Base-by-base conservation (phyloP, 768 basidiomycete species). In the Coprinellus micaceus region DNA sequence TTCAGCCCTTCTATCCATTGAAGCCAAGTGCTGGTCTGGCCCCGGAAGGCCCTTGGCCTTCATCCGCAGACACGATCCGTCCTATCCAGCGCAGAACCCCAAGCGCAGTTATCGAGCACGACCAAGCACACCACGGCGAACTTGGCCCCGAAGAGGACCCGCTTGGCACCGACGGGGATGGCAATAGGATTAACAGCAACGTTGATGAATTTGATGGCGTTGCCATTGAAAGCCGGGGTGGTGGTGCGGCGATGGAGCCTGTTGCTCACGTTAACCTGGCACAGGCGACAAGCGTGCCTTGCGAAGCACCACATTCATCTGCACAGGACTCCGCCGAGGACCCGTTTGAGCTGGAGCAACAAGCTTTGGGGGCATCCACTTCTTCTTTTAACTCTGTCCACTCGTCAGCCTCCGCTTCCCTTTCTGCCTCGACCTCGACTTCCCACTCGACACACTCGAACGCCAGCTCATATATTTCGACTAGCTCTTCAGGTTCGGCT, bases 1-100 rank as follows among this genome's bases (percentile, higher is more conserved):
- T 33, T 33, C 33, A 13, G 33, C 33, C 33, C 7, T 17, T 19
- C n/a, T 43, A 43, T 43, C 40, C 15, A 7, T 43, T 43, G 40
- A 43, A 15, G 40, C 7, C 40, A 43, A 43, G 40, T 7, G 40
- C 40, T 15, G 7, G 40, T 6, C 13, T 43, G 10, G 40, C 13
- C 15, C 41, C 10, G 24, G 53, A 15, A 30, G 54, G 54, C 11
- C 17, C 49, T 7, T 52, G 49, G 29, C 56, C 56, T 2, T 57
- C 56, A 3, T 52, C 50, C 13, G 56, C 56, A 44, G 56, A 57
- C 22, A 57, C 56, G 3, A 26, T 57, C 15, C 46, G 55, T 17
- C 47, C 55, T 48, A 29, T 36, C 44, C 17, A 3, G 25, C 29
- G 33, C 33, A 13, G 13, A n/a, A 10, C 19, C 17, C 6, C 22